Evolutionary conservation across 257 asterid genomes (phyloP).

Genomic region (Ballota nigra): DNA sequence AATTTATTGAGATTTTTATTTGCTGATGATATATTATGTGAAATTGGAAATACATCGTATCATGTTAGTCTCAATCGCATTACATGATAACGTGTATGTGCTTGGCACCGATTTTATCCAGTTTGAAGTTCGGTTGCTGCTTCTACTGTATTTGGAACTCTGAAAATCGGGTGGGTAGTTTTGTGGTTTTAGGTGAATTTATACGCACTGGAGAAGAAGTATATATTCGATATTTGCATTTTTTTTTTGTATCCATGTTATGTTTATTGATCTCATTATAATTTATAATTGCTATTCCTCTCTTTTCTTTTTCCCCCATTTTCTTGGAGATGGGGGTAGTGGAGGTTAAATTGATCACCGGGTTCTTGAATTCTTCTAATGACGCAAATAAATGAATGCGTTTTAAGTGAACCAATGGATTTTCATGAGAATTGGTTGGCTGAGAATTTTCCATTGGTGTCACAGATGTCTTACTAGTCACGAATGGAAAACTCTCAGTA

Average conservation of each 20-base stretch:
- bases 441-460: neutral
- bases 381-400: neutral
- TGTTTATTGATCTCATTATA: too few relatives aligned
- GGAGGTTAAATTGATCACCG: neutral
- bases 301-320: neutral
- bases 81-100: neutral
- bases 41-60: constrained; percentile 3
- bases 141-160: constrained; percentile 1
- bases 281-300: neutral
- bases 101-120: neutral
- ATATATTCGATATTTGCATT: neutral
- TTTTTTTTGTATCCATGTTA: too few relatives aligned
- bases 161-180: neutral
- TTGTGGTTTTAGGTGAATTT: constrained; percentile 19
- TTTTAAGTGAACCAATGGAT: neutral
- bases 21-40: neutral
- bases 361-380: neutral
- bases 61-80: neutral
- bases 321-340: neutral
- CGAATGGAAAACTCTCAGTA: neutral
- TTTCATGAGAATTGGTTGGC: neutral
- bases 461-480: neutral
- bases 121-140: constrained; percentile 4
- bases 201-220: constrained; percentile 1
- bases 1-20: neutral